Conservation (phyloP, 768 basidiomycete genomes). For the Lactarius vividus region DNA sequence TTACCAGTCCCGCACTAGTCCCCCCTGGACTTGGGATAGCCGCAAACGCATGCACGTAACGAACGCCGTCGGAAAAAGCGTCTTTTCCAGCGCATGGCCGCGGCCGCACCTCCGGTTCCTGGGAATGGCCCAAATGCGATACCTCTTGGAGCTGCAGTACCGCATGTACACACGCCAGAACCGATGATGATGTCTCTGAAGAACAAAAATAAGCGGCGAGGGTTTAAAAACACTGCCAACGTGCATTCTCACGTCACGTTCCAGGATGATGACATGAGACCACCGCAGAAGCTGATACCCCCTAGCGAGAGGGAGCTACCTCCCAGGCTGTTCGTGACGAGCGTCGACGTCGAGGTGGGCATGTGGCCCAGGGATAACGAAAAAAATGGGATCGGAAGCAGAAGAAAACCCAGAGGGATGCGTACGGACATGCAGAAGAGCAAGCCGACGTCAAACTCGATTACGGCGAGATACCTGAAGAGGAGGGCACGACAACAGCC, state of each 20-base stretch:
- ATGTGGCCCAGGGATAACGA: slow-evolving; percentile 34
- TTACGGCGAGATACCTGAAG: slow-evolving; percentile 32
- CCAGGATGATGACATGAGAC: slow-evolving; percentile 28
- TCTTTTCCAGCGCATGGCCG: slow-evolving; percentile 33
- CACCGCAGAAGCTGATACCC: slow-evolving; percentile 46
- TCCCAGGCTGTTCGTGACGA: slow-evolving; percentile 64
- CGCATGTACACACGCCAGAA: slow-evolving; percentile 15
- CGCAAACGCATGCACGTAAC: slow-evolving; percentile 56
- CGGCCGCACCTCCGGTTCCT: slow-evolving; percentile 22
- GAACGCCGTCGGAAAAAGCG: slow-evolving; percentile 52
- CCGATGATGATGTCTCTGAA: slow-evolving; percentile 51
- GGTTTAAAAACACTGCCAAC: slow-evolving; percentile 54
- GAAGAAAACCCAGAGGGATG: slow-evolving; percentile 37
- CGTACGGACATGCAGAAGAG: slow-evolving; percentile 20
- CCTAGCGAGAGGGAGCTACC: slow-evolving; percentile 67
- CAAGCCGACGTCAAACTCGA: slow-evolving; percentile 35
- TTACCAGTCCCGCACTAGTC: slow-evolving; percentile 33
- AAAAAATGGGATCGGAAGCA: slow-evolving; percentile 31
- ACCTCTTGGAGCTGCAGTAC: slow-evolving; percentile 39
- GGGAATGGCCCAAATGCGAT: slow-evolving; percentile 45
- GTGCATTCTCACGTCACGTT: slow-evolving; percentile 57
- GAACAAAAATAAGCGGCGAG: slow-evolving; percentile 75
- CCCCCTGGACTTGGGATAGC: slow-evolving; percentile 62
- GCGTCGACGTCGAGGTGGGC: slow-evolving; percentile 63
- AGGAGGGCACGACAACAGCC: slow-evolving; percentile 14